Base-by-base conservation (phyloP, 1,139 yeast genomes). In the Suhomyces wounanorum region DNA sequence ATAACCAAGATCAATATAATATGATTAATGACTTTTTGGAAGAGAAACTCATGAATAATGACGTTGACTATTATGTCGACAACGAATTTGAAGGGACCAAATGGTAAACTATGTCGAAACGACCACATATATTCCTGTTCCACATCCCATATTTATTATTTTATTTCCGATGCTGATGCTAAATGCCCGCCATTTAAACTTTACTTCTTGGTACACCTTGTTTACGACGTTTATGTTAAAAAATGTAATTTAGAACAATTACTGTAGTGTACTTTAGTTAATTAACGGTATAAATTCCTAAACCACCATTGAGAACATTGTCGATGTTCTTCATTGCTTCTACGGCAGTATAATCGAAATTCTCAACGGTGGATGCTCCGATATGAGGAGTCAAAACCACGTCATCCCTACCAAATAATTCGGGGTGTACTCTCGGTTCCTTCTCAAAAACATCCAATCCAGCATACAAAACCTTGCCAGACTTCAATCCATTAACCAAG, bases 311-410 rank as follows among this genome's bases (percentile, higher is more conserved):
- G 33, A 70, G 60, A 8, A 75, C 55, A 31, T 65, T 62, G 8
- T 71, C 72, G 14, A 84, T 79, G 59, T 82, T 83, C 38, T 69
- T 59, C 65, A 83, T 61, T 10, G 60, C 58, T 35, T 47, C 52
- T 8, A 47, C 52, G 1, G 67, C 64, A 4, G 68, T 60, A 40
- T 54, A 56, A 51, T 65, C 61, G 45, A 60, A 65, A 57, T 62
- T 63, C 52, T 64, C 68, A 42, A 55, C 59, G 11, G 67, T 63
- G 23, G 64, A 59, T 0, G 66, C 62, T 0, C 66, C 68, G 10
- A 64, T 47, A 43, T 65, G 68, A 8, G 68, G 68, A 10, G 67
- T 63, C 54, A 65, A 58, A 35, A 62, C 45, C 33, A 64, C 67
- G 39, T 65, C 68, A 16, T 59, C 54, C 44, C 68, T 58, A 6